These are phyloP conservation scores for Pythium inflatum DNA, from an alignment of 352 stramenopile genomes.

Conservation along the genomic window DNA sequence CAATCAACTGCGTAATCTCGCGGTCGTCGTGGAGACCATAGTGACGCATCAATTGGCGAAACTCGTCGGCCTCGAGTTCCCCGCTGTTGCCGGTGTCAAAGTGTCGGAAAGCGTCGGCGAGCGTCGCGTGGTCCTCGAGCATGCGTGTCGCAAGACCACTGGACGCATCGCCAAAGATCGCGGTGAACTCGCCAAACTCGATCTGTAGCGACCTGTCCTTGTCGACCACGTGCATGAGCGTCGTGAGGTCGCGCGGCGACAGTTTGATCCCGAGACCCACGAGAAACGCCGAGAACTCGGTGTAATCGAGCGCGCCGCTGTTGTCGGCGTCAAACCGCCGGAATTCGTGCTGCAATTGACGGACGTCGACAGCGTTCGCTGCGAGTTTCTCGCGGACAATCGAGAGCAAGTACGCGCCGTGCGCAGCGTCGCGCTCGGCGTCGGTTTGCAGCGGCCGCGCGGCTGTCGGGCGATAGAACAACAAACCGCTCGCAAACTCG, in stretches of 20 bases:
- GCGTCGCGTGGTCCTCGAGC: constrained; percentile 39
- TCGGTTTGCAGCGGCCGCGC: neutral
- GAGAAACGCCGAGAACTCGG: constrained; percentile 65
- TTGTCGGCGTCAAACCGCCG: constrained; percentile 53
- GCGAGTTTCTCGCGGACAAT: constrained; percentile 25
- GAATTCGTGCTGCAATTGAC: constrained; percentile 46
- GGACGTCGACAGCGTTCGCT: neutral
- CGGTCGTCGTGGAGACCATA: constrained; percentile 45
- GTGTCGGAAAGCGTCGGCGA: constrained; percentile 43
- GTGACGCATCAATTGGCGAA: constrained; percentile 57
- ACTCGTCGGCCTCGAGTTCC: constrained; percentile 53
- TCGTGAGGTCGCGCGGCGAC: constrained; percentile 42
- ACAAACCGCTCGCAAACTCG: constrained; percentile 66
- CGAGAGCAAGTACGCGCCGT: constrained; percentile 26
- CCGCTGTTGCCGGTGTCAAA: constrained; percentile 48
- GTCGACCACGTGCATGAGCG: constrained; percentile 49
- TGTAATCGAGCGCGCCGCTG: constrained; percentile 54
- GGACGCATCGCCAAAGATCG: constrained; percentile 33
- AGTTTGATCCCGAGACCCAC: constrained; percentile 63
- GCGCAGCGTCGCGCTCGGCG: constrained; percentile 10
- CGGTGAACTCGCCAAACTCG: constrained; percentile 49
- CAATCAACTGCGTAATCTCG: constrained; percentile 45
- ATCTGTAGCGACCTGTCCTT: constrained; percentile 48
- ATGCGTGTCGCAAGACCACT: constrained; percentile 34
- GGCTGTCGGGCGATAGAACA: constrained; percentile 55